These are phyloP conservation scores for Neocallimastix lanati DNA, from an alignment of 192 early-diverging fungal genomes.

Conservation along the genomic window DNA sequence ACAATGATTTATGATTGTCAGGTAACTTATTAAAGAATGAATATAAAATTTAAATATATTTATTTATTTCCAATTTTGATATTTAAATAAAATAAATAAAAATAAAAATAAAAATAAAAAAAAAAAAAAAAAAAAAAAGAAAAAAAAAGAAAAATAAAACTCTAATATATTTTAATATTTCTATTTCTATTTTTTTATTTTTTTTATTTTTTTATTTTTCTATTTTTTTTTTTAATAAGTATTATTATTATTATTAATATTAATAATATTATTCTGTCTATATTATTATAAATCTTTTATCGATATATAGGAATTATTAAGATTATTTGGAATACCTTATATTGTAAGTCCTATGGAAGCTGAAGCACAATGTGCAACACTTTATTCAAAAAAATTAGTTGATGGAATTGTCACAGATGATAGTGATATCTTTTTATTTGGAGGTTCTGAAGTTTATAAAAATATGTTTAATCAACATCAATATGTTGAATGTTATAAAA, in stretches of 20 bases:
- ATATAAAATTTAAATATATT: no score
- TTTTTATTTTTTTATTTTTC: neutral
- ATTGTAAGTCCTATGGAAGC: conserved; percentile 90
- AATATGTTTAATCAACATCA: conserved; percentile 85
- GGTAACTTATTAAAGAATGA: conserved; percentile 13
- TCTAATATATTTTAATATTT: no score
- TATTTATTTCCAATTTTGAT: no score
- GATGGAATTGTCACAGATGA: conserved; percentile 96
- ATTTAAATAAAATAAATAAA: no score
- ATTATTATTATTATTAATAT: neutral
- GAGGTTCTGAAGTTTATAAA: conserved; percentile 53
- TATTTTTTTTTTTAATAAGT: no score
- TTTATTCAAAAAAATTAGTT: conserved; percentile 38
- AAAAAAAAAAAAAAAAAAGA: neutral
- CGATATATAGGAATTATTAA: conserved; percentile 59
- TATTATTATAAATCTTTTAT: no score
- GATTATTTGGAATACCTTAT: conserved; percentile 87
- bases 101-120: no score
- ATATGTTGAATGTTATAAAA: conserved; percentile 70
- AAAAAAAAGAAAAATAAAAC: no score
- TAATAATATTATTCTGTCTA: neutral
- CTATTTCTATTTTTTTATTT: neutral
- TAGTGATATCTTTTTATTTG: conserved; percentile 93
- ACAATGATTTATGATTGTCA: conserved; percentile 57
- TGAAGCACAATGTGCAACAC: conserved; percentile 83